Percentiles rank a stretch among this genome's conserved stretches.
Evolutionary conservation across 2,329 filamentous ascomycete genomes (phyloP).

Genomic region (Acrodontium crateriforme): DNA sequence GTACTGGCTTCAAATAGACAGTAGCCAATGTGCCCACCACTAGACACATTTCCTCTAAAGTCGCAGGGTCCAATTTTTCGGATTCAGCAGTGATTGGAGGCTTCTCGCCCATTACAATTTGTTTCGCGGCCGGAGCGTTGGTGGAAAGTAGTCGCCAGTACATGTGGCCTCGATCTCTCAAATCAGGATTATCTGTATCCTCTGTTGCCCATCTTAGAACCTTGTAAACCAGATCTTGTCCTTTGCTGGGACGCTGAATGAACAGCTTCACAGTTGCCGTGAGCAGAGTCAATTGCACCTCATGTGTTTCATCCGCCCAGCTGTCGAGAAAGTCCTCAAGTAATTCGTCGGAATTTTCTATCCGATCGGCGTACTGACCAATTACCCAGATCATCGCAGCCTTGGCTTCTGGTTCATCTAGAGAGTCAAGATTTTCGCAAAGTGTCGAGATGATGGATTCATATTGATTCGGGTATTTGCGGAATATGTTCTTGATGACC

Average conservation of each 20-base stretch:
- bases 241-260: constrained; percentile 90
- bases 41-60: constrained; percentile 92
- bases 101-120: constrained; percentile 94
- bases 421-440: constrained; percentile 88
- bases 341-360: constrained; percentile 88
- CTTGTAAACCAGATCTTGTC: constrained; percentile 81
- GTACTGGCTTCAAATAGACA: constrained; percentile 93
- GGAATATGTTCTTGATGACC: constrained; percentile 97
- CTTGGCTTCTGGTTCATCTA: constrained; percentile 96
- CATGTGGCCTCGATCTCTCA: constrained; percentile 95
- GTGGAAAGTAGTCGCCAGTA: constrained; percentile 95
- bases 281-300: constrained; percentile 85
- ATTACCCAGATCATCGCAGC: constrained; percentile 99
- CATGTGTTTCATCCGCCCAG: constrained; percentile 86
- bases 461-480: constrained; percentile 97
- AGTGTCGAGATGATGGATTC: constrained; percentile 93
- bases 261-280: constrained; percentile 97
- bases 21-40: constrained; percentile 93
- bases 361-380: constrained; percentile 90
- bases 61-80: constrained; percentile 80
- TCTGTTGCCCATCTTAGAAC: constrained; percentile 98
- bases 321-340: constrained; percentile 91
- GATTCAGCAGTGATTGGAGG: constrained; percentile 92
- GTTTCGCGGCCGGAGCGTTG: constrained; percentile 72
- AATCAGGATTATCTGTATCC: constrained; percentile 96